Base-by-base conservation (phyloP, 225 moss, liverwort and hornwort species). In the Sphagnum contortum region DNA sequence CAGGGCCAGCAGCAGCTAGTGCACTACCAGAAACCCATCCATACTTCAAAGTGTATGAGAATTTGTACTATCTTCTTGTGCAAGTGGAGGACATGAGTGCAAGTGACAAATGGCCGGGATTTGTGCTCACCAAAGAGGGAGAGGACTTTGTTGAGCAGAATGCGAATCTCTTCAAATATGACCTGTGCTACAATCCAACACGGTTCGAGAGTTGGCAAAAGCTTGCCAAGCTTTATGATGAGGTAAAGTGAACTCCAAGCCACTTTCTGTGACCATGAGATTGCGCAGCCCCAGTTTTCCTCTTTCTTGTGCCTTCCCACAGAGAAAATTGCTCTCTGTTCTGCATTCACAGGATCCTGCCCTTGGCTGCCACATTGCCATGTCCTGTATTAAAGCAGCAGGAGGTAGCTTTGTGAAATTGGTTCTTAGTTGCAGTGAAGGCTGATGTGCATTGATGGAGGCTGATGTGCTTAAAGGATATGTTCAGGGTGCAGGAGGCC, bases 11-110 rank as follows among this genome's bases (percentile, higher is more conserved):
- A 65, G 77, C 68, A 67, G 72, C 73, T 70, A 67, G 63, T 61
- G 58, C 62, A 68, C 81, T 76, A 69, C 60, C 57, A 47, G 73
- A 81, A 66, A 64, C 62, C 13, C 69, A 85, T 63, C 80, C 75
- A 12, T 92, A 90, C 70, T 71, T 67, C 61, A 74, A 73, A 70
- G 92, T 96, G 53, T 92, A 87, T 73, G 81, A 82, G 64, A 90
- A 90, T 67, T 79, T 96, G 73, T 96, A 96, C 66, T 81, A 92
- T 71, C 84, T 96, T 71, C 73, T 96, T 62, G 88, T 89, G 74
- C 92, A 96, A 78, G 75, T 96, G 65, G 95, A 96, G 74, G 95
- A 96, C 68, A 90, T 87, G 72, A 96, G 84, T 82, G 95, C 90
- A 52, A 90, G 92, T 82, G 95, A 96, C 29, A 96, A 92, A 74